A percentile compares a stretch with the other conserved stretches of the same genome.
These are phyloP conservation scores for Sordariomycetes sp. DNA, from an alignment of 2,329 filamentous ascomycete genomes.

Conservation along the genomic window DNA sequence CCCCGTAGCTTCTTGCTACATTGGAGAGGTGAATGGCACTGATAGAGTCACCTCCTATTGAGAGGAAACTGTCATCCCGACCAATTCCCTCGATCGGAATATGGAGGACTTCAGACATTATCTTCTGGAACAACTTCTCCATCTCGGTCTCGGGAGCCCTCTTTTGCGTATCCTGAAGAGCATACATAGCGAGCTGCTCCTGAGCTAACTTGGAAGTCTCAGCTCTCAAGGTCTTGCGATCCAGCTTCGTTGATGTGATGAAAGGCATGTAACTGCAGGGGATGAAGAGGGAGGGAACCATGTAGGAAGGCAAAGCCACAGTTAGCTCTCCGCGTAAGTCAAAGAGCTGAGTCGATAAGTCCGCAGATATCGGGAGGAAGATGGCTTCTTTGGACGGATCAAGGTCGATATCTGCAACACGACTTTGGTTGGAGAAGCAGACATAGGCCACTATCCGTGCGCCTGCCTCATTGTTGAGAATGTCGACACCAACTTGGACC, in stretches of 20 bases:
- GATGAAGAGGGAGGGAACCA: conserved; percentile 11
- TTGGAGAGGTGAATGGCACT: no score
- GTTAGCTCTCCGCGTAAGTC: conserved; percentile 8
- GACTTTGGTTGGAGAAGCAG: no score
- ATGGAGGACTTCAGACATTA: no score
- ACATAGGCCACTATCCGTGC: no score
- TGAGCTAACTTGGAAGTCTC: background rate
- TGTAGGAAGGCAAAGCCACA: conserved; percentile 9
- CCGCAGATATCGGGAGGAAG: conserved; percentile 5
- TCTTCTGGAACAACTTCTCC: conserved; percentile 3
- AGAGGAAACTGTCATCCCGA: no score
- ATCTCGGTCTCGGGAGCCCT: background rate
- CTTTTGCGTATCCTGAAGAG: background rate
- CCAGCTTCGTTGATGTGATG: conserved; percentile 8
- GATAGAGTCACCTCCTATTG: no score
- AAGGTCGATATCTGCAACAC: no score
- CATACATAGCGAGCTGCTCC: background rate
- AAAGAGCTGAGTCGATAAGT: conserved; percentile 6
- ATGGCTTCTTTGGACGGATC: no score
- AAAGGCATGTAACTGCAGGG: conserved; percentile 10
- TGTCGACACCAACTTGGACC: background rate
- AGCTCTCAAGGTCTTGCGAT: conserved; percentile 4
- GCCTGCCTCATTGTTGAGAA: conserved; percentile 1
- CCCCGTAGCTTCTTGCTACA: no score
- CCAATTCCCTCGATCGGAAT: no score